Percentiles rank a stretch among this genome's conserved stretches.
Evolutionary conservation across 1,284 basidiomycete species (phyloP).

Genomic region (Trametes polyzona): DNA sequence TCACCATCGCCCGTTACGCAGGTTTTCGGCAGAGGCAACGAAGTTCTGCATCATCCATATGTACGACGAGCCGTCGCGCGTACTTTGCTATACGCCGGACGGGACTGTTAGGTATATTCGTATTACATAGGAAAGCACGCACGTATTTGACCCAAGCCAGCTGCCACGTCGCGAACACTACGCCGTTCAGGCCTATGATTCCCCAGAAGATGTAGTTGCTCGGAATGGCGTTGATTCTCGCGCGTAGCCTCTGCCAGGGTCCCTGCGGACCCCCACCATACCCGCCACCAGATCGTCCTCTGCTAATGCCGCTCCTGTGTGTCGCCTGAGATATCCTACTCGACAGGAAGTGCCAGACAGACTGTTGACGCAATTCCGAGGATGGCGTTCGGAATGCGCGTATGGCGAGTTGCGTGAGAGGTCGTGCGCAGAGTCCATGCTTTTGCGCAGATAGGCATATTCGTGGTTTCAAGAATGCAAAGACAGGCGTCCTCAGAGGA

Average conservation of each 20-base stretch:
- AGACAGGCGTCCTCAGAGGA: not conserved
- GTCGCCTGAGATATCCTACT: constrained; percentile 29
- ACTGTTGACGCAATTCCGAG: constrained; percentile 3
- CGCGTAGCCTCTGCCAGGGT: constrained; percentile 29
- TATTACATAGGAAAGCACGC: constrained; percentile 24
- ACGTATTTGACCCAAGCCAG: constrained; percentile 43
- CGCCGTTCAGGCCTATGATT: constrained; percentile 50
- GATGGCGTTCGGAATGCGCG: constrained; percentile 3
- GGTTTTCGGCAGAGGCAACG: constrained; percentile 62
- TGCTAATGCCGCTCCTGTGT: constrained; percentile 25
- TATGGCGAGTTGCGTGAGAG: not conserved
- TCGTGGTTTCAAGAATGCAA: constrained; percentile 1
- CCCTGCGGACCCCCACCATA: constrained; percentile 17
- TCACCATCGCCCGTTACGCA: constrained; percentile 72
- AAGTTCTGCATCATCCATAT: constrained; percentile 76
- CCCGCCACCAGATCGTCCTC: constrained; percentile 8
- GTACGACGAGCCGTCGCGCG: constrained; percentile 52
- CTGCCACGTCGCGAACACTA: constrained; percentile 48
- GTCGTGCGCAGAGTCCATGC: not conserved
- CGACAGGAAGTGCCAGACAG: constrained; percentile 26
- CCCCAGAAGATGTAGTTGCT: constrained; percentile 44
- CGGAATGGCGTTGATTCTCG: constrained; percentile 42
- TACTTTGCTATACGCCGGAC: constrained; percentile 27
- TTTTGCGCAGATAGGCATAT: constrained; percentile 3
- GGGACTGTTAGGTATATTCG: not conserved